Evolutionary conservation across 2,329 filamentous ascomycete species (phyloP).

Genomic region (Talaromyces sp.): DNA sequence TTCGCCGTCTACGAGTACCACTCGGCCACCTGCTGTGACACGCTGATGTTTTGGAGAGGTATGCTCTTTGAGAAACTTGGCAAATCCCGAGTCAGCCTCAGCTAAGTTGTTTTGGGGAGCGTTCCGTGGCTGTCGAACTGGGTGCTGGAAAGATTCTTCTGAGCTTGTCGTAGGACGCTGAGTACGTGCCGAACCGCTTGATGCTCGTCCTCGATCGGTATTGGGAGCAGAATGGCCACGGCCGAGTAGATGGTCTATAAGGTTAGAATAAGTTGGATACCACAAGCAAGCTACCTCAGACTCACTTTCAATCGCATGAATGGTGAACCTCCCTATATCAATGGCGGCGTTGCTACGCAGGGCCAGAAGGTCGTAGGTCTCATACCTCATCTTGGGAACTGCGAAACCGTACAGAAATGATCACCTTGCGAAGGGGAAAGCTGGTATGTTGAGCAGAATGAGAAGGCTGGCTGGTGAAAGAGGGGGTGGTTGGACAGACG

Average conservation of each 20-base stretch:
- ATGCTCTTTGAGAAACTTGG: conserved; percentile 43
- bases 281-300: not conserved
- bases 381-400: conserved; percentile 28
- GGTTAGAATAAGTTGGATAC: not conserved
- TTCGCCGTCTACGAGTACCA: conserved; percentile 42
- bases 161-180: conserved; percentile 10
- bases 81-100: conserved; percentile 41
- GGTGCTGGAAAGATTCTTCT: conserved; percentile 17
- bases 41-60: conserved; percentile 46
- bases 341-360: conserved; percentile 25
- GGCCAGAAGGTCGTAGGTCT: conserved; percentile 32
- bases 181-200: not conserved
- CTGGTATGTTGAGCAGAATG: not conserved
- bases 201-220: conserved; percentile 22
- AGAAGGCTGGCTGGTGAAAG: not conserved
- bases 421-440: not conserved
- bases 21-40: conserved; percentile 46
- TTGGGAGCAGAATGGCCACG: conserved; percentile 18
- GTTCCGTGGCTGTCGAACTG: conserved; percentile 27
- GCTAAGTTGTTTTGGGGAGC: conserved; percentile 28
- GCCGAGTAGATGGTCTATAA: conserved; percentile 21
- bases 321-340: conserved; percentile 22
- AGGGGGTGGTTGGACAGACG: not conserved
- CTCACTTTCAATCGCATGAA: conserved; percentile 29
- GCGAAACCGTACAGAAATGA: not conserved